phyloP scores from a whole-genome alignment of 768 basidiomycete species.

The Pulveroboletus sp. region DNA sequence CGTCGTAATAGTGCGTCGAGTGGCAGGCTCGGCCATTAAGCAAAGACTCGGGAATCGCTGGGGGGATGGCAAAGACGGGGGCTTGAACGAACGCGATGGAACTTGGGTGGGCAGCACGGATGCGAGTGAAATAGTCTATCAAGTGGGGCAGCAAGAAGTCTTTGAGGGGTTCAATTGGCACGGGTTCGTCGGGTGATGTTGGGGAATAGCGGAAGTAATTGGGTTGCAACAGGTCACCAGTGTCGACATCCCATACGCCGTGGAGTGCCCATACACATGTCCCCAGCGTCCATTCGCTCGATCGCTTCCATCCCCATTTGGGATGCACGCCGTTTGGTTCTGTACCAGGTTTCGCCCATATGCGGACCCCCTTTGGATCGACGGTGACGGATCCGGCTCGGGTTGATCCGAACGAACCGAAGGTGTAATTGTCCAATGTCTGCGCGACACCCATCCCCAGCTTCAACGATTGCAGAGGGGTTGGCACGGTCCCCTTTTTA shows the following conservation, averaged over 20 bases:
- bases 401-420: conserved; percentile 74
- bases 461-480: conserved; percentile 75
- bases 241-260: conserved; percentile 80
- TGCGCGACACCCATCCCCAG: conserved; percentile 86
- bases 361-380: conserved; percentile 75
- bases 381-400: conserved; percentile 71
- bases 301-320: conserved; percentile 83
- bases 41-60: conserved; percentile 51
- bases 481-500: conserved; percentile 86
- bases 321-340: conserved; percentile 54
- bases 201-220: conserved; percentile 63
- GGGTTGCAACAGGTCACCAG: conserved; percentile 60
- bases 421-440: conserved; percentile 78
- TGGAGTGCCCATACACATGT: conserved; percentile 85
- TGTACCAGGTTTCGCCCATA: conserved; percentile 65
- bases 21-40: conserved; percentile 66
- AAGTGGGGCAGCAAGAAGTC: conserved; percentile 83
- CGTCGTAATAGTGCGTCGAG: conserved; percentile 91
- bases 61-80: conserved; percentile 84
- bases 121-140: conserved; percentile 48
- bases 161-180: conserved; percentile 59
- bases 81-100: conserved; percentile 90
- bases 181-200: conserved; percentile 6
- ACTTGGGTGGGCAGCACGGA: conserved; percentile 68
- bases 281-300: conserved; percentile 68